A percentile compares a stretch with the other conserved stretches of the same genome.
Conservation (phyloP, 176 grass and related monocot genomes). For the Triticum turgidum region DNA sequence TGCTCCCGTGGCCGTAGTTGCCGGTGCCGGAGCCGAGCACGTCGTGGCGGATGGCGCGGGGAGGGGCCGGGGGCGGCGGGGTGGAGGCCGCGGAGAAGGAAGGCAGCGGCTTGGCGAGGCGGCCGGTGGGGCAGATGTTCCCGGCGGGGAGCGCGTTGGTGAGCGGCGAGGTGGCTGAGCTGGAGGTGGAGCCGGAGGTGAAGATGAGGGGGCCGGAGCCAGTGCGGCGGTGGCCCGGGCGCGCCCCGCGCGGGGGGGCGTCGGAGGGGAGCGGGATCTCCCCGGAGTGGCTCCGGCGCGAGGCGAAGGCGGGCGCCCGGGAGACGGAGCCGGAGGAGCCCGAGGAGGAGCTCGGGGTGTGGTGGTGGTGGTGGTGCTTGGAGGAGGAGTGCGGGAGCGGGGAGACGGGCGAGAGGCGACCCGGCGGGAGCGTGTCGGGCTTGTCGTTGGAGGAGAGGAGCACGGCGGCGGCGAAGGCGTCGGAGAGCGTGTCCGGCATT, state of each 20-base stretch:
- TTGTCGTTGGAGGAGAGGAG: constrained; percentile 66
- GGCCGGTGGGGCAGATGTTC: constrained; percentile 90
- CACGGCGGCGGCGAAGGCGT: constrained; percentile 59
- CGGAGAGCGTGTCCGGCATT: constrained; percentile 54
- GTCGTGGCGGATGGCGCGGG: constrained; percentile 51
- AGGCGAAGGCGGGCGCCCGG: constrained; percentile 40
- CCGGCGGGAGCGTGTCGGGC: constrained; percentile 56
- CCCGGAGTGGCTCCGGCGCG: constrained; percentile 69
- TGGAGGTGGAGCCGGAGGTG: constrained; percentile 48
- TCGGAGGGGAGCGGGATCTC: constrained; percentile 65
- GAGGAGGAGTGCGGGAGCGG: constrained; percentile 52
- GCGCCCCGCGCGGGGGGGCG: not conserved
- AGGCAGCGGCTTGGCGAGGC: constrained; percentile 52
- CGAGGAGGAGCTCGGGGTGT: constrained; percentile 61
- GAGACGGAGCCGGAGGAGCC: constrained; percentile 73
- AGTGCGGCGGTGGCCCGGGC: constrained; percentile 71
- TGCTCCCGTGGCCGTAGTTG: constrained; percentile 94
- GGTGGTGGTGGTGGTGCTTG: constrained; percentile 34
- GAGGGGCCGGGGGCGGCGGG: constrained; percentile 38
- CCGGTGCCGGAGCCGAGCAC: constrained; percentile 82
- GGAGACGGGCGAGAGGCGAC: constrained; percentile 66
- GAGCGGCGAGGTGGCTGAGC: constrained; percentile 72
- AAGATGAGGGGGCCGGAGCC: constrained; percentile 83
- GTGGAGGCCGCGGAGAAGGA: constrained; percentile 33
- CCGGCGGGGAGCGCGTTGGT: constrained; percentile 69